A percentile compares a stretch with the other conserved stretches of the same genome.
phyloP scores from a whole-genome alignment of 129 eudicot species.

The Artemisia tridentata region DNA sequence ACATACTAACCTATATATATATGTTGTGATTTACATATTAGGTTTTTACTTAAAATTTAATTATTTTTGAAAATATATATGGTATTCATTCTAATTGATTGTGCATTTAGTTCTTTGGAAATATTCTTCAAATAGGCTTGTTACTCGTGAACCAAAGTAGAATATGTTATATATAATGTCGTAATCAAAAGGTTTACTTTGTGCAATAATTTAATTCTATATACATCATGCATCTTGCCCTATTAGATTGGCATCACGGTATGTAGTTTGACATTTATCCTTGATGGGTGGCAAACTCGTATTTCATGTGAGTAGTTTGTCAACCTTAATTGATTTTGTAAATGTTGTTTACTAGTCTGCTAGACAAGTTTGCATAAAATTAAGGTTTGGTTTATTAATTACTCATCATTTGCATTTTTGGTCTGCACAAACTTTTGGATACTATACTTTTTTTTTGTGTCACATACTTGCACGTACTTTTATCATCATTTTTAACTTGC shows the following conservation, averaged over 20 bases:
- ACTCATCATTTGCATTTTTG: too few relatives aligned
- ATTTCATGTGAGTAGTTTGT: background rate
- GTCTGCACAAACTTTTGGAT: background rate
- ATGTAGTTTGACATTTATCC: conserved; percentile 25
- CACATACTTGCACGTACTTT: background rate
- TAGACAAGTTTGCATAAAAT: background rate
- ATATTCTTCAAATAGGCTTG: background rate
- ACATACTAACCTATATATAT: too few relatives aligned
- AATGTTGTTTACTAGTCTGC: background rate
- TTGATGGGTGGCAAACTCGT: conserved; percentile 2
- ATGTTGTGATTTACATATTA: too few relatives aligned
- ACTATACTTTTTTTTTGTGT: background rate
- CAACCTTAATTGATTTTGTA: background rate
- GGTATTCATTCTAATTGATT: background rate
- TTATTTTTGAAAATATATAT: too few relatives aligned
- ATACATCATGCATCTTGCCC: conserved; percentile 11
- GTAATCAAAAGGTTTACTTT: conserved; percentile 30
- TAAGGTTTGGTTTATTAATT: background rate
- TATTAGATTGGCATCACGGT: background rate
- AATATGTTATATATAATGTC: conserved; percentile 8
- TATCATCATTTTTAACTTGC: background rate
- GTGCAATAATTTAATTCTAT: background rate
- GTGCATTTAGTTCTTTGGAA: background rate
- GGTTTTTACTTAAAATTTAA: too few relatives aligned
- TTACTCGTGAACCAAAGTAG: background rate